Evolutionary conservation across 2,329 filamentous ascomycete species (phyloP), one percentile per base, ranked within the genome.

Genomic region (Fusarium sp.): DNA sequence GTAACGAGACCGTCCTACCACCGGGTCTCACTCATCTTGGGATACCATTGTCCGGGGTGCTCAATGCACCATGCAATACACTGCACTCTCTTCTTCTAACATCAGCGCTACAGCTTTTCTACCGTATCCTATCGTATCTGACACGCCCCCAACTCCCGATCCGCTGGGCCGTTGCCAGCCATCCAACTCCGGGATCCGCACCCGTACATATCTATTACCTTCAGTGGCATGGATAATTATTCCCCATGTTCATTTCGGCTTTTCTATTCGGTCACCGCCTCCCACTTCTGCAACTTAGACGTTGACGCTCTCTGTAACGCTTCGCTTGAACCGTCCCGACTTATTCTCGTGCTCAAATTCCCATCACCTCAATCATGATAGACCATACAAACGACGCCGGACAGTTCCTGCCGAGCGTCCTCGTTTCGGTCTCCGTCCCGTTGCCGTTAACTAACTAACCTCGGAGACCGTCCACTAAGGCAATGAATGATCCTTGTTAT

Each of bases 91-190:
- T 31, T 10, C 10, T 31, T 31, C 40, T 55, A 42, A 50, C 54
- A 65, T 58, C 62, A 57, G 44, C 51, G 36, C 28, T 46, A 48
- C 43, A 50, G 22, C 42, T 39, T 39, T 42, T 51, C 31, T 44
- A 43, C 34, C 53, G 59, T 46, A 50, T 40, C 36, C 14, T 49
- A 38, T 38, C 22, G 18, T 10, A 51, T 52, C 46, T 48, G 26
- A 40, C 56, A 63, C 60, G 17, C 61, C 68, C 46, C 50, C 50
- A 68, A 60, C 49, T 60, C 66, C 63, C 72, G 68, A 74, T 74
- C 72, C 72, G 72, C 70, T 74, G 70, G 70, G 59, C 72, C 72
- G 72, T 63, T 53, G 58, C 66, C 44, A 60, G 64, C 67, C 57
- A 61, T 43, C 33, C 58, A 61, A 59, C 69, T 34, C 56, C 31